Base-by-base conservation (phyloP, 2,329 filamentous ascomycete species). In the Tolypocladium sp. region DNA sequence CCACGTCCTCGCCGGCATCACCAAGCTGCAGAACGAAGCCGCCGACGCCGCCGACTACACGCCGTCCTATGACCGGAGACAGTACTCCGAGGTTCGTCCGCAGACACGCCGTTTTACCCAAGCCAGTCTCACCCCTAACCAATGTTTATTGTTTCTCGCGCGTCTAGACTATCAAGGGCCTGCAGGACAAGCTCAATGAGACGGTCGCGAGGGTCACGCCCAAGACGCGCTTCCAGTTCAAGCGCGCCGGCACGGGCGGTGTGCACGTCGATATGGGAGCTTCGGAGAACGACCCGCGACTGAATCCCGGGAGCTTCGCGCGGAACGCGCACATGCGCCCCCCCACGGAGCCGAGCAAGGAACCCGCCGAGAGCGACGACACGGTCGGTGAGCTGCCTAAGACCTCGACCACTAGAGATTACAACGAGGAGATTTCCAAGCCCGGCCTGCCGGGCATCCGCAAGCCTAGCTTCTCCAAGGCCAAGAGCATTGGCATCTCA, bases 41-140 rank as follows among this genome's bases (percentile, higher is more conserved):
- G 88, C 90, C 64, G 92, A 97, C 74, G 89, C 90, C 0, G 85
- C 89, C 2, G 86, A 87, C 59, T 91, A 88, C 65, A 84, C 96
- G 20, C 92, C 94, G 3, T 86, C 91, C 9, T 95, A 97, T 70
- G 94, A 97, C 68, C 91, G 94, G 71, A 85, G 90, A 65, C 88
- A 89, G 30, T 97, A 96, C 69, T 84, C 87, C 51, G 86, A 92
- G 76, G 90, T 92, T 74, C 58, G 68, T 60, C 33, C 53, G 42
- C 37, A n/a, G 10, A 20, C n/a, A 20, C 35, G n/a, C n/a, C n/a
- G n/a, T n/a, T n/a, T n/a, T n/a, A n/a, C n/a, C n/a, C n/a, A n/a
- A n/a, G n/a, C n/a, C n/a, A n/a, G n/a, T n/a, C n/a, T n/a, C n/a
- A n/a, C n/a, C n/a, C n/a, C n/a, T n/a, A 53, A 53, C 20, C 49